Base-by-base conservation (phyloP, 768 basidiomycete genomes). In the Hypsizygus marmoreus region DNA sequence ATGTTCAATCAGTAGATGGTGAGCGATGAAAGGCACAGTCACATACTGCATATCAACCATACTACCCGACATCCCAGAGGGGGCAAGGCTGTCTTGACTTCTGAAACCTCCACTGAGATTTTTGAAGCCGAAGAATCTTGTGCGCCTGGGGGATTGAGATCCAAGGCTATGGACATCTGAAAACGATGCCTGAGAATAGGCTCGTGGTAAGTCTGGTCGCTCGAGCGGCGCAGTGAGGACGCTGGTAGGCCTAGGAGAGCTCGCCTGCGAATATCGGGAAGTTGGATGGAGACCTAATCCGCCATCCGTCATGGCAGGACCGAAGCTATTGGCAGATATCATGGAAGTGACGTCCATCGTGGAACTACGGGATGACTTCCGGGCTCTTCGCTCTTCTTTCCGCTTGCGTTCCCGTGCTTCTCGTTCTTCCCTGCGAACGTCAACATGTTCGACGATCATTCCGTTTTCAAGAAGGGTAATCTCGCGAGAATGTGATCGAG, bases 11-110 rank as follows among this genome's bases (percentile, higher is more conserved):
- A 49, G 45, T n/a, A 45, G 40, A n/a, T 52, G 40, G 40, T 30
- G 20, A 19, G 33, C 40, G 17, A 33, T 23, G 19, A 35, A 29
- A 41, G 11, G 44, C 40, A 33, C 13, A 51, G 40, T 41, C 43
- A 83, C 88, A 52, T 69, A 92, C 90, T 93, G 91, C 91, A 93
- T 92, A 63, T 92, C 88, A 53, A 92, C 69, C 88, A 93, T 91
- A 57, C 91, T 93, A 42, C 91, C 91, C 3, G 86, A 86, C 61
- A 86, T 76, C 6, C 86, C 88, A 22, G 89, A 88, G n/a, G 79
- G 76, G 1, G 88, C 86, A 29, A 93, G 68, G 62, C 89, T 91
- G 47, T 90, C 87, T 57, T 86, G 86, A 60, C 88, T 91, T 54
- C 79, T 73, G 82, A 84, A 89, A 10, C 83, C 84, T 16, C 80